Conservation (phyloP, 2,329 filamentous ascomycete species). For the Juglanconis sp. region DNA sequence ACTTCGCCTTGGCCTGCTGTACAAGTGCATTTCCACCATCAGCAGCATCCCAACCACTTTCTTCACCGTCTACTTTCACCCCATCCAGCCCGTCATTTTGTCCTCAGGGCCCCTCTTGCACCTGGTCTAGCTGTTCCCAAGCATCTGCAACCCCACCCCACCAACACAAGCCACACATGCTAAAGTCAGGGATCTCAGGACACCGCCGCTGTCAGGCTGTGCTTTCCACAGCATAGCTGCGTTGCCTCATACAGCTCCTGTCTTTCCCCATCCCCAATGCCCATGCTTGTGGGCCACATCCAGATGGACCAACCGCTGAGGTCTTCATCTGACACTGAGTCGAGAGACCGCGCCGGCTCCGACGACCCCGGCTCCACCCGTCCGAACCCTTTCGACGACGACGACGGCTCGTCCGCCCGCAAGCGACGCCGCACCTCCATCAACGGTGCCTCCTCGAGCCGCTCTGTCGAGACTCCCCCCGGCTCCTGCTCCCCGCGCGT, state of each 20-base stretch:
- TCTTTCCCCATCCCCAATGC: slow-evolving; percentile 33
- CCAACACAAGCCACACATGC: slow-evolving; percentile 47
- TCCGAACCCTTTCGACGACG: slow-evolving; percentile 63
- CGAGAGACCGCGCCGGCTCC: slow-evolving; percentile 57
- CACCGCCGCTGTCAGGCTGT: slow-evolving; percentile 40
- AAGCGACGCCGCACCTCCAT: slow-evolving; percentile 62
- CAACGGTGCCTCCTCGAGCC: slow-evolving; percentile 49
- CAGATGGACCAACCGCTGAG: slow-evolving; percentile 54
- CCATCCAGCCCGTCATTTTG: background rate
- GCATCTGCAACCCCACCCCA: background rate
- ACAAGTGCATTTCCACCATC: background rate
- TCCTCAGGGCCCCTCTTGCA: background rate
- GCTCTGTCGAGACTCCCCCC: slow-evolving; percentile 42
- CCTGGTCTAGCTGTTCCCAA: background rate
- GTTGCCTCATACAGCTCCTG: slow-evolving; percentile 44
- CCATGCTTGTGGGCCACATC: slow-evolving; percentile 32
- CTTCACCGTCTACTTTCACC: background rate
- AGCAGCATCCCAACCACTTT: background rate
- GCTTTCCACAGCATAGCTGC: slow-evolving; percentile 53
- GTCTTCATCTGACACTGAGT: slow-evolving; percentile 37
- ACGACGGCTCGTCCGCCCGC: slow-evolving; percentile 47
- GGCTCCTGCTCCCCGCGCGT: slow-evolving; percentile 19
- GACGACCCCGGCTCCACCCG: slow-evolving; percentile 62
- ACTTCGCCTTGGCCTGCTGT: background rate
- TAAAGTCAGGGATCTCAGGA: slow-evolving; percentile 44